These are phyloP conservation scores for Ochetophila trinervis DNA, from an alignment of 306 rosid species.

Conservation along the genomic window DNA sequence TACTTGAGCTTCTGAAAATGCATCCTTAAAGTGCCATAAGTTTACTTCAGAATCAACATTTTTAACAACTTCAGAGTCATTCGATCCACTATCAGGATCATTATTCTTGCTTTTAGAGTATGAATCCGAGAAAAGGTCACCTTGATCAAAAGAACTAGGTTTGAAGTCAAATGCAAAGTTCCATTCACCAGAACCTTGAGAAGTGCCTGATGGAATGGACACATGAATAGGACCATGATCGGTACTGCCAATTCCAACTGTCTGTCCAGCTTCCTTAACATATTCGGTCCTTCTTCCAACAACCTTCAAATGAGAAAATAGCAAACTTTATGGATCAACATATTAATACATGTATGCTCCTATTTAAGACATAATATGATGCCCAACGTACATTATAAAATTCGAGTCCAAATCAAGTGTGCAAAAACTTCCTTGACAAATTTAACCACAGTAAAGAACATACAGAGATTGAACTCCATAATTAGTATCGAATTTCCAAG, in stretches of 20 bases:
- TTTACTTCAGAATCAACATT: conserved; percentile 19
- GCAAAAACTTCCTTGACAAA: not conserved
- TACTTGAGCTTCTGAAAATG: conserved; percentile 39
- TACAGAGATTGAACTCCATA: not conserved
- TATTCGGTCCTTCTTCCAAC: conserved; percentile 35
- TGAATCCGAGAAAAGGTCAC: conserved; percentile 23
- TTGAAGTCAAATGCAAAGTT: conserved; percentile 48
- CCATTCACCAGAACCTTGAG: conserved; percentile 42
- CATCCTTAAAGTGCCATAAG: conserved; percentile 50
- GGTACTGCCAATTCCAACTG: conserved; percentile 31
- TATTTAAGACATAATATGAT: not conserved
- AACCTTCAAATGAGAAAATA: conserved; percentile 36
- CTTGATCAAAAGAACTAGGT: conserved; percentile 29
- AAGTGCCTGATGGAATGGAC: conserved; percentile 38
- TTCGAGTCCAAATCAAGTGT: not conserved
- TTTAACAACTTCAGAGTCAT: conserved; percentile 18
- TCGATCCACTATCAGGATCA: conserved; percentile 25
- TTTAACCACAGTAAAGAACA: not conserved
- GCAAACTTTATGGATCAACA: conserved; percentile 24
- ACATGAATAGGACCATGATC: conserved; percentile 28
- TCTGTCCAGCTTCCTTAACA: conserved; percentile 16
- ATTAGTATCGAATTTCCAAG: conserved; percentile 5
- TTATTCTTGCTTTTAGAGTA: conserved; percentile 27
- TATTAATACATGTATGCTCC: not conserved
- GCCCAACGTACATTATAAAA: not conserved